Percentiles rank a stretch among this genome's conserved stretches.
These are phyloP conservation scores for Pleurotus eryngii DNA, from an alignment of 768 basidiomycete species.

Conservation along the genomic window DNA sequence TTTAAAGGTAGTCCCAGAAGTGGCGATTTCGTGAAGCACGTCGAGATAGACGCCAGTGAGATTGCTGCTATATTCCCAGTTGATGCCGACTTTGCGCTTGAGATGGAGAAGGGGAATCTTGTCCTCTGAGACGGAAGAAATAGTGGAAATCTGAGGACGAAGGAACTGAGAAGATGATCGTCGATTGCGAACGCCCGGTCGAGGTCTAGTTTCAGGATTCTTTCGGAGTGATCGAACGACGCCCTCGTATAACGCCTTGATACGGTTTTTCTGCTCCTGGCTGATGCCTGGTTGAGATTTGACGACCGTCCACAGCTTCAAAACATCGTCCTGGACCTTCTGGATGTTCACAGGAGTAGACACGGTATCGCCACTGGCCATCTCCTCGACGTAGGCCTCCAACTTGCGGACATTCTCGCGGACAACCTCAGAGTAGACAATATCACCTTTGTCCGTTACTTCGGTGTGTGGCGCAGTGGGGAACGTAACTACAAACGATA, in stretches of 20 bases:
- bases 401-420: conserved; percentile 96
- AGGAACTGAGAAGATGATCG: conserved; percentile 97
- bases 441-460: conserved; percentile 90
- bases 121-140: conserved; percentile 73
- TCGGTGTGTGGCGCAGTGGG: conserved; percentile 96
- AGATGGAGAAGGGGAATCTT: conserved; percentile 93
- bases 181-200: conserved; percentile 62
- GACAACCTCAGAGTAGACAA: conserved; percentile 91
- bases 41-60: conserved; percentile 95
- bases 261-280: conserved; percentile 93
- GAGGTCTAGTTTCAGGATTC: conserved; percentile 56
- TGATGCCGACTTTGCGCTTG: conserved; percentile 92
- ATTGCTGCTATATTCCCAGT: conserved; percentile 98
- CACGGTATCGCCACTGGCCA: conserved; percentile 93
- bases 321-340: conserved; percentile 96
- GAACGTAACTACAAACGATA: conserved; percentile 72
- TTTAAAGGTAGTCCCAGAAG: conserved; percentile 96
- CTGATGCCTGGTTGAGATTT: conserved; percentile 97
- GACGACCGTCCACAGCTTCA: conserved; percentile 96
- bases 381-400: conserved; percentile 96
- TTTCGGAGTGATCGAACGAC: conserved; percentile 92
- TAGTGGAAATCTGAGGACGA: conserved; percentile 78
- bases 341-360: conserved; percentile 85
- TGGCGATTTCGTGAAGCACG: conserved; percentile 96
- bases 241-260: conserved; percentile 93